A percentile compares a stretch with the other conserved stretches of the same genome.
Evolutionary conservation across 2,329 filamentous ascomycete genomes (phyloP).

Genomic region (Colletotrichum cordylinicola): DNA sequence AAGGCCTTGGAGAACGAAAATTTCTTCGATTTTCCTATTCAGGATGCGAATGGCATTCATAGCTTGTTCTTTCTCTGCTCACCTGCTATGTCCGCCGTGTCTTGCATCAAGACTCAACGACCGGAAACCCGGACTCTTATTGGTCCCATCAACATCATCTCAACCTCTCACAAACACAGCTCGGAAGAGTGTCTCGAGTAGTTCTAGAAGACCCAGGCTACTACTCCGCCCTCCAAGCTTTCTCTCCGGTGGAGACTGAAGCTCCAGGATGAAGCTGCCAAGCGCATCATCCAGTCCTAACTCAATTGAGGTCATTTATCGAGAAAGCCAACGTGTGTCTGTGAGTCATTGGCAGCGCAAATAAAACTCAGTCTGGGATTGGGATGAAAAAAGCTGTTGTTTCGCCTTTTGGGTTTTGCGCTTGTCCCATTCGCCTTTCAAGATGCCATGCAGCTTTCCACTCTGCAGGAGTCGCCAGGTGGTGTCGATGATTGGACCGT

Average conservation of each 20-base stretch:
- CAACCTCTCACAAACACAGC: not conserved
- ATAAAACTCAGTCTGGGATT: not conserved
- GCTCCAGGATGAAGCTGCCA: not conserved
- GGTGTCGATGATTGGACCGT: not conserved
- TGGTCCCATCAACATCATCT: not conserved
- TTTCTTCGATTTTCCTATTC: not conserved
- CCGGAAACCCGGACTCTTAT: not conserved
- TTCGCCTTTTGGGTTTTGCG: not conserved
- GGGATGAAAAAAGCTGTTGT: not conserved
- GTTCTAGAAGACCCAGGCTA: not conserved
- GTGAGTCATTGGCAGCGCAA: not conserved
- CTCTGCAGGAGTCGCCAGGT: not conserved
- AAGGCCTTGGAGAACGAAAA: fast-evolving
- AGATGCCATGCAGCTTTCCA: not conserved
- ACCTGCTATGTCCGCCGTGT: not conserved
- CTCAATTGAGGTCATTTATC: not conserved
- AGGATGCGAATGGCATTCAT: not conserved
- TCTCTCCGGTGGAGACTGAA: not conserved
- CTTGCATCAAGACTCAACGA: not conserved
- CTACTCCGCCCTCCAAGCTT: not conserved
- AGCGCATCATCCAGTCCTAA: not conserved
- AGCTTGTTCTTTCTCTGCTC: not conserved
- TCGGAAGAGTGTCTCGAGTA: not conserved
- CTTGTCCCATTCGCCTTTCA: not conserved
- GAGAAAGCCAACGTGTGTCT: not conserved